These are phyloP conservation scores for Neurospora sp. DNA, from an alignment of 2,329 filamentous ascomycete species.

Conservation along the genomic window DNA sequence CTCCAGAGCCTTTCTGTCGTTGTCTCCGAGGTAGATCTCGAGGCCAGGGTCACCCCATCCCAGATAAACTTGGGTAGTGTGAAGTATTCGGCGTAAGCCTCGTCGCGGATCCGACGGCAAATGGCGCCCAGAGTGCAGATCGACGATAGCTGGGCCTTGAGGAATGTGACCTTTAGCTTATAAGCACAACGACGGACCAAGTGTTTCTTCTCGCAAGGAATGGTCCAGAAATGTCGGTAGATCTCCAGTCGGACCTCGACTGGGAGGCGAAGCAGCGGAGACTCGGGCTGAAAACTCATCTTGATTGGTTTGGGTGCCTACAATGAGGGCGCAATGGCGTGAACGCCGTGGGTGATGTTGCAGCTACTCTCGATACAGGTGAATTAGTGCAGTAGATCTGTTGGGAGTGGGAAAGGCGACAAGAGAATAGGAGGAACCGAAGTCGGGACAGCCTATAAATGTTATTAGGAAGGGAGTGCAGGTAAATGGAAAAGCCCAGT, in stretches of 20 bases:
- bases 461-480: neutral
- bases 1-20: neutral
- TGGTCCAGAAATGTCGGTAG: neutral
- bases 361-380: too few species aligned
- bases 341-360: too few species aligned
- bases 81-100: neutral
- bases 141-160: neutral
- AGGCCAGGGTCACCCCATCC: neutral
- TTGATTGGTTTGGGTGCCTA: neutral
- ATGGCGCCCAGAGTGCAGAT: neutral
- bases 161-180: neutral
- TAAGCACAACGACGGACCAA: neutral
- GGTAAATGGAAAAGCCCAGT: neutral
- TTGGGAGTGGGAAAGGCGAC: too few species aligned
- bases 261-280: neutral
- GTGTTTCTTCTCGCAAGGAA: neutral
- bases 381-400: too few species aligned
- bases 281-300: neutral
- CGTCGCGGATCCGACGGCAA: neutral
- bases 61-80: neutral
- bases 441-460: neutral
- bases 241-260: neutral
- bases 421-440: too few species aligned
- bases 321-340: too few species aligned
- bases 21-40: neutral